phyloP scores from a whole-genome alignment of 176 grass and related monocot species.

The Zoysia pacifica region DNA sequence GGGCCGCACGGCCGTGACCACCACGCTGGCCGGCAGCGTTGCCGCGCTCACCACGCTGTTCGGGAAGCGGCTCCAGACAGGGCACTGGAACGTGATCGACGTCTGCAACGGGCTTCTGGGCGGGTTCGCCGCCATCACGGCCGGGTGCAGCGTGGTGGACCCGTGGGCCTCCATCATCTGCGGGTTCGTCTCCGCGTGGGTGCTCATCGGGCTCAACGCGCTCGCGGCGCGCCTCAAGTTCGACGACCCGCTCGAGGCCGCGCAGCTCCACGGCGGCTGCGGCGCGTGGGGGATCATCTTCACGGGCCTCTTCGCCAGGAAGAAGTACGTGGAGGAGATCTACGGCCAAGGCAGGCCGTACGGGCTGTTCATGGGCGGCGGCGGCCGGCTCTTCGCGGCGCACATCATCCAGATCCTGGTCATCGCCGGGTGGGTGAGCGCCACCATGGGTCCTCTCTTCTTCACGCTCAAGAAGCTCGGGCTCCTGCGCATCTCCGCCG shows the following conservation, averaged over 20 bases:
- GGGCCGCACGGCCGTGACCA: slow-evolving; percentile 91
- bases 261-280: slow-evolving; percentile 92
- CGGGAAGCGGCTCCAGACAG: slow-evolving; percentile 85
- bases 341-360: slow-evolving; percentile 68
- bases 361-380: slow-evolving; percentile 93
- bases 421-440: slow-evolving; percentile 73
- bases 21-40: slow-evolving; percentile 82
- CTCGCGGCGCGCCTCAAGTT: slow-evolving; percentile 76
- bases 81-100: slow-evolving; percentile 92
- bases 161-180: slow-evolving; percentile 93
- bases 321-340: slow-evolving; percentile 78
- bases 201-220: slow-evolving; percentile 81
- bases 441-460: slow-evolving; percentile 90
- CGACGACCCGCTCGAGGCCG: slow-evolving; percentile 94
- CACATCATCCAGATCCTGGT: slow-evolving; percentile 76
- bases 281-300: slow-evolving; percentile 91
- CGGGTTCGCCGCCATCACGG: slow-evolving; percentile 91
- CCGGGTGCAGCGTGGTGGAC: slow-evolving; percentile 86
- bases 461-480: slow-evolving; percentile 55
- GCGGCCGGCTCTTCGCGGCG: slow-evolving; percentile 68
- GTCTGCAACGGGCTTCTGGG: slow-evolving; percentile 96
- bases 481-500: slow-evolving; percentile 72
- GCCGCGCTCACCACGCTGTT: slow-evolving; percentile 91
- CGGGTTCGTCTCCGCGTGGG: slow-evolving; percentile 92
- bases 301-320: slow-evolving; percentile 76